These are phyloP conservation scores for Cystofilobasidium capitatum DNA, from an alignment of 768 basidiomycete species.

Conservation along the genomic window DNA sequence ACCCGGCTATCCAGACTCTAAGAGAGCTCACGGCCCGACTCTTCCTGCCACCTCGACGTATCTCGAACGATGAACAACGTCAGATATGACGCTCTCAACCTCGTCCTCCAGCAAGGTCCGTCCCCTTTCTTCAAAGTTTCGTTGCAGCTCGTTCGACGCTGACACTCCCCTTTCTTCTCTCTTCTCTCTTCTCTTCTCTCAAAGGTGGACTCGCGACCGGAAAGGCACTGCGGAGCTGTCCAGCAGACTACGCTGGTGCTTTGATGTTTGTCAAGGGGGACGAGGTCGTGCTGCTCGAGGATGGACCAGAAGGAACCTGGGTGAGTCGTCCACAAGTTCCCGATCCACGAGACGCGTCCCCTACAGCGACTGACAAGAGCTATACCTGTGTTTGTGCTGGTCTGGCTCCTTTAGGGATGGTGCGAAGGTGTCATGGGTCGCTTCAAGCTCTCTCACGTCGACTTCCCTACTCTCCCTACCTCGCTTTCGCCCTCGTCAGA, in stretches of 20 bases:
- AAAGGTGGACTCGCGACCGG: conserved; percentile 15
- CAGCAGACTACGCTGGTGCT: neutral
- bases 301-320: conserved; percentile 1
- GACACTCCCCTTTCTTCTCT: neutral
- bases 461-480: neutral
- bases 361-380: neutral
- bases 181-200: neutral
- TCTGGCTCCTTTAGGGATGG: conserved; percentile 2
- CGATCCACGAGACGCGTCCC: neutral
- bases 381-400: no score
- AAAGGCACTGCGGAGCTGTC: neutral
- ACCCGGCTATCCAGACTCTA: no score
- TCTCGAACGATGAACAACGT: neutral
- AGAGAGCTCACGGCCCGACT: no score
- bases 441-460: conserved; percentile 15
- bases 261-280: conserved; percentile 27
- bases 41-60: neutral
- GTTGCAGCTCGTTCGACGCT: neutral
- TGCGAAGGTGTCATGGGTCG: conserved; percentile 25
- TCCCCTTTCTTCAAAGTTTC: neutral
- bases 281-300: conserved; percentile 6
- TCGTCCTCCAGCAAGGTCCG: neutral
- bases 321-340: neutral
- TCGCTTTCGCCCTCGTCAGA: neutral
- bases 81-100: neutral